Evolutionary conservation across 345 rosid genomes (phyloP).

Genomic region (Viola odorata): DNA sequence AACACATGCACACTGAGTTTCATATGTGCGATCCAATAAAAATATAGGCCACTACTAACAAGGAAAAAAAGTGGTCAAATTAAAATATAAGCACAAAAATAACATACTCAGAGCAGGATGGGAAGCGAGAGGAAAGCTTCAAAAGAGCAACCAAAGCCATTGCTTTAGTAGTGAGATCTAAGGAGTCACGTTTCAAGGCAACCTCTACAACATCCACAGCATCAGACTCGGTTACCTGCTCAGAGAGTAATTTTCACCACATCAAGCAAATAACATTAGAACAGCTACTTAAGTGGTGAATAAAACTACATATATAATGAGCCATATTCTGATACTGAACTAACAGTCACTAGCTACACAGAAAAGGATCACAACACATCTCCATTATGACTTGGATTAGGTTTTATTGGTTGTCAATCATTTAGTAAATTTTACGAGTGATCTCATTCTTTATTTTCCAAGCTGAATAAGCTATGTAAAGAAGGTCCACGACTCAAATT

Average conservation of each 20-base stretch:
- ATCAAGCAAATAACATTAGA: too few relatives aligned
- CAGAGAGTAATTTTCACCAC: constrained; percentile 5
- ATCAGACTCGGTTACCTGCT: constrained; percentile 88
- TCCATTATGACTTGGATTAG: too few relatives aligned
- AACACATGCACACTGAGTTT: background rate
- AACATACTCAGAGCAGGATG: constrained; percentile 85
- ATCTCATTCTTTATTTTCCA: too few relatives aligned
- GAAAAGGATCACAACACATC: too few relatives aligned
- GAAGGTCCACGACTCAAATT: too few relatives aligned
- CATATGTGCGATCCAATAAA: background rate
- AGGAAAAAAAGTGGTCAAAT: background rate
- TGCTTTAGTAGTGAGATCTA: constrained; percentile 77
- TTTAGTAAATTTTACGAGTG: too few relatives aligned
- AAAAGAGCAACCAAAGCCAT: constrained; percentile 88
- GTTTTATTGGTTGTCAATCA: too few relatives aligned
- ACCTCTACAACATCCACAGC: constrained; percentile 79
- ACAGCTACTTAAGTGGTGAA: too few relatives aligned
- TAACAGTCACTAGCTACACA: too few relatives aligned
- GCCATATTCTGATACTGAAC: too few relatives aligned
- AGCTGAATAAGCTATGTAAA: too few relatives aligned
- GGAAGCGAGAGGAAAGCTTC: constrained; percentile 95
- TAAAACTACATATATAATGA: too few relatives aligned
- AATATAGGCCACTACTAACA: background rate
- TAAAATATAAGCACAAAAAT: constrained; percentile 12
- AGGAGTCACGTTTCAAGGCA: constrained; percentile 55